Base-by-base conservation (phyloP, 2,329 filamentous ascomycete species). In the Zymoseptoria brevis region DNA sequence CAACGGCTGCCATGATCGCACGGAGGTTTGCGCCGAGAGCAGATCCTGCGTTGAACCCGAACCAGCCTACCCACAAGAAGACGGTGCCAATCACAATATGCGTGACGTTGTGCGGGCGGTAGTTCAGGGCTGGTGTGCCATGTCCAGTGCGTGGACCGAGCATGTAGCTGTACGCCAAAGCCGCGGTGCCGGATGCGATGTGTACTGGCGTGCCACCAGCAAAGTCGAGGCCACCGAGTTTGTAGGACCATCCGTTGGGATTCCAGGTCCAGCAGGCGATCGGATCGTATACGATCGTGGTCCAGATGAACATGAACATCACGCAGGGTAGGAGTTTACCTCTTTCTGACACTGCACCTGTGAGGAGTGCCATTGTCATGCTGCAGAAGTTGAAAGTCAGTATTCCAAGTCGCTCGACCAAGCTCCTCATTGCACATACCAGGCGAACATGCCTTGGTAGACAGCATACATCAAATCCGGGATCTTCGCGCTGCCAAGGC, bases 261-360 rank as follows among this genome's bases (percentile, higher is more conserved):
- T 96, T 96, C 91, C 91, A 96, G 8, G 89, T 95, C 91, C 91
- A 96, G 81, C 90, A 96, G 52, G 91, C 91, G 71, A 96, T 91
- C 1, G 90, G 88, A 68, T 96, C 90, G 75, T 96, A 96, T 72
- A 96, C 88, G 60, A 96, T 72, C 4, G 91, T 96, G 1, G 87
- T 82, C 91, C 91, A 96, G 73, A 96, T 78, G 71, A 96, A 93
- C 87, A 95, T 94, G 80, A 96, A 96, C 69, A 96, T 80, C 66
- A 96, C 84, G 72, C 88, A 91, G 11, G 91, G 90, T 5, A 94
- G 83, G 86, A 95, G 92, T 62, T 90, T 85, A 62, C 91, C 91
- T 66, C 91, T 83, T 73, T 96, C 91, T 55, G 90, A 90, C 30
- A 91, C 88, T 54, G 90, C 90, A 62, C 90, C 90, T 45, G 90